phyloP scores from a whole-genome alignment of 768 basidiomycete species.

The Chlorophyllum brunneum region DNA sequence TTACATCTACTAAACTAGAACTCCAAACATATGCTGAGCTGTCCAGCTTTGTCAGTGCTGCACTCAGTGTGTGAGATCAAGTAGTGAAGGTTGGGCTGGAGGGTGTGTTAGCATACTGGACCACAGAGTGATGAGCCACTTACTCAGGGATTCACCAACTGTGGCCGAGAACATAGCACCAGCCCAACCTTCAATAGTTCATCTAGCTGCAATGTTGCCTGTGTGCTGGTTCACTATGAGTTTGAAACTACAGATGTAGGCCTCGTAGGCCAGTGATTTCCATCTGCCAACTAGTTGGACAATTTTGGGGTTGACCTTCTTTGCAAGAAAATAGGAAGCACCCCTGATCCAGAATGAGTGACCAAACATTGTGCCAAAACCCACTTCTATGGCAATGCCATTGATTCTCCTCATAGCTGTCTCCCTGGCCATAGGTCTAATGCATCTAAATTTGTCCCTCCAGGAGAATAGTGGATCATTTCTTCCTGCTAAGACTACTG shows the following conservation, averaged over 20 bases:
- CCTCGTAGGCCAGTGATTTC: constrained; percentile 35
- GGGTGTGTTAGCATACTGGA: not conserved
- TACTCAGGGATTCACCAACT: not conserved
- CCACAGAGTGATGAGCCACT: not conserved
- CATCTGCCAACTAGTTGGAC: constrained; percentile 31
- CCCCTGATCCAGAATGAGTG: constrained; percentile 43
- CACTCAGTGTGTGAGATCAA: not conserved
- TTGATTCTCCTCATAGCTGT: constrained; percentile 27
- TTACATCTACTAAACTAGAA: too few species aligned
- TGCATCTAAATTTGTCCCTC: constrained; percentile 22
- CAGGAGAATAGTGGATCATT: constrained; percentile 33
- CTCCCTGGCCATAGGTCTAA: constrained; percentile 26
- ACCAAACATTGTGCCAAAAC: constrained; percentile 31
- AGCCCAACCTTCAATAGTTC: not conserved
- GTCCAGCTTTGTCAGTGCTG: constrained; percentile 7
- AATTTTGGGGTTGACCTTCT: constrained; percentile 30
- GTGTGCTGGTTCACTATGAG: constrained; percentile 24
- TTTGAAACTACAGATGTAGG: constrained; percentile 35
- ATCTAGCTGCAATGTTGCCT: not conserved
- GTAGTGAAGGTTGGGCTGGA: not conserved
- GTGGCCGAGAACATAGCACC: not conserved
- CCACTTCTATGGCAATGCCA: constrained; percentile 17
- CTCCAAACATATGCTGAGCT: too few species aligned
- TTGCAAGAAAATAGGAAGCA: constrained; percentile 28
- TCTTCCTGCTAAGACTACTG: constrained; percentile 21